These are phyloP conservation scores for Tylopilus sp. DNA, from an alignment of 1,284 basidiomycete genomes.

Conservation along the genomic window DNA sequence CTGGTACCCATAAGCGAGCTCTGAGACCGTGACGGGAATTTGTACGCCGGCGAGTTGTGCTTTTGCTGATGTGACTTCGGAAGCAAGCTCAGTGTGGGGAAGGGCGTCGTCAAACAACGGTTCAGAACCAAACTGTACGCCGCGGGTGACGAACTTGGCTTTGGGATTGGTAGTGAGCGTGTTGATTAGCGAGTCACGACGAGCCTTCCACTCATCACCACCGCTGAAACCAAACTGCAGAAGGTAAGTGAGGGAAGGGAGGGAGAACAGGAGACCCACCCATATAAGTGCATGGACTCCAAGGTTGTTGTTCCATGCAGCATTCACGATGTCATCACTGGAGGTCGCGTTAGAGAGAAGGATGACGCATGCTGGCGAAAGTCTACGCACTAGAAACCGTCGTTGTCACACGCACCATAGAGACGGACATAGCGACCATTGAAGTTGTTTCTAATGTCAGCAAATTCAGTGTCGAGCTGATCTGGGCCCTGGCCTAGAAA, in stretches of 20 bases:
- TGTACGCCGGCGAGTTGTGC: slow-evolving; percentile 48
- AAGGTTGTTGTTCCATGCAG: slow-evolving; percentile 65
- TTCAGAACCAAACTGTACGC: slow-evolving; percentile 71
- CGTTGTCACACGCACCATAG: slow-evolving; percentile 1
- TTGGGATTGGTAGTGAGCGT: slow-evolving; percentile 58
- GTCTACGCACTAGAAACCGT: slow-evolving; percentile 4
- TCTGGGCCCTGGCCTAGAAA: slow-evolving; percentile 44
- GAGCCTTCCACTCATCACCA: slow-evolving; percentile 49
- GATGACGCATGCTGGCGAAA: neutral
- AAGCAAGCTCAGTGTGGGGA: slow-evolving; percentile 46
- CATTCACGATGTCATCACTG: slow-evolving; percentile 66
- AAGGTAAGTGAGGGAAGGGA: slow-evolving; percentile 4
- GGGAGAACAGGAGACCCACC: slow-evolving; percentile 39
- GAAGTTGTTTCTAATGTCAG: slow-evolving; percentile 57
- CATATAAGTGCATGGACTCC: slow-evolving; percentile 75
- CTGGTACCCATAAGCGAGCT: slow-evolving; percentile 50
- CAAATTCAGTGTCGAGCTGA: slow-evolving; percentile 57
- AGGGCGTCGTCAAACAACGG: slow-evolving; percentile 66
- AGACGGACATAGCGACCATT: slow-evolving; percentile 41
- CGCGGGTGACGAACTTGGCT: slow-evolving; percentile 65
- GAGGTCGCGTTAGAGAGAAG: neutral
- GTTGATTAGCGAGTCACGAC: slow-evolving; percentile 53
- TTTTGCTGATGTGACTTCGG: slow-evolving; percentile 53
- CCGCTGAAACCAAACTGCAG: slow-evolving; percentile 62
- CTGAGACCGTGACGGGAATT: slow-evolving; percentile 65